Conservation (phyloP, 768 basidiomycete species). For the Fomitopsis pulvina region DNA sequence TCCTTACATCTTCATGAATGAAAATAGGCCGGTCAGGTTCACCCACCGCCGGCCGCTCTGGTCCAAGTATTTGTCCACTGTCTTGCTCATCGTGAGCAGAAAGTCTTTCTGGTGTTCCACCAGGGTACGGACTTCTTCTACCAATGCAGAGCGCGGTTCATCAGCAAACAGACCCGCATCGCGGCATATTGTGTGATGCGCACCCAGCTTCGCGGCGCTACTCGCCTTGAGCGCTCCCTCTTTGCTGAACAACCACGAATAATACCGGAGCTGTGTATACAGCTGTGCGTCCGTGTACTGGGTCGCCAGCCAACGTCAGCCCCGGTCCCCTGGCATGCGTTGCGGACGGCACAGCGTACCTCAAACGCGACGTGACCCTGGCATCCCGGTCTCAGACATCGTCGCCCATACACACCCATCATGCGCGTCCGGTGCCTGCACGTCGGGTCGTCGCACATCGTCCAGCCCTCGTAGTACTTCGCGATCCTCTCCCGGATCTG, state of each 20-base stretch:
- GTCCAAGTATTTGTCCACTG: slow-evolving; percentile 76
- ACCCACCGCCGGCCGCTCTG: slow-evolving; percentile 90
- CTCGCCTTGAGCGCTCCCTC: slow-evolving; percentile 53
- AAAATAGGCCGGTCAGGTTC: slow-evolving; percentile 71
- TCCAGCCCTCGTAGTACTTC: slow-evolving; percentile 88
- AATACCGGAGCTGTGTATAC: slow-evolving; percentile 89
- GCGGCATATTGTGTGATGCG: too few species aligned
- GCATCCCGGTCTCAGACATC: slow-evolving; percentile 70
- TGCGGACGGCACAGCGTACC: slow-evolving; percentile 36
- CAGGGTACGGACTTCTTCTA: slow-evolving; percentile 55
- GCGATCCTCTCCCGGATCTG: slow-evolving; percentile 75
- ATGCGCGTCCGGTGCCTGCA: slow-evolving; percentile 84
- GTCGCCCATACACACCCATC: slow-evolving; percentile 88
- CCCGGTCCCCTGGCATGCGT: not conserved
- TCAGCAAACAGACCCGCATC: too few species aligned
- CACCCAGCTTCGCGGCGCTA: slow-evolving; percentile 38
- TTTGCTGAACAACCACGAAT: slow-evolving; percentile 67
- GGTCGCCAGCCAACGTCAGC: slow-evolving; percentile 2
- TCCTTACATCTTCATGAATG: slow-evolving; percentile 62
- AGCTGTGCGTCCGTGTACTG: slow-evolving; percentile 82
- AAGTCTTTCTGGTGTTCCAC: slow-evolving; percentile 41
- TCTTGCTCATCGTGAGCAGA: slow-evolving; percentile 44
- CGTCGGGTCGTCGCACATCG: slow-evolving; percentile 77
- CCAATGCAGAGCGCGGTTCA: too few species aligned
- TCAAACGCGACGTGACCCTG: slow-evolving; percentile 66